Conservation (phyloP, 2,329 filamentous ascomycete species). For the Leptographium wingfieldii region DNA sequence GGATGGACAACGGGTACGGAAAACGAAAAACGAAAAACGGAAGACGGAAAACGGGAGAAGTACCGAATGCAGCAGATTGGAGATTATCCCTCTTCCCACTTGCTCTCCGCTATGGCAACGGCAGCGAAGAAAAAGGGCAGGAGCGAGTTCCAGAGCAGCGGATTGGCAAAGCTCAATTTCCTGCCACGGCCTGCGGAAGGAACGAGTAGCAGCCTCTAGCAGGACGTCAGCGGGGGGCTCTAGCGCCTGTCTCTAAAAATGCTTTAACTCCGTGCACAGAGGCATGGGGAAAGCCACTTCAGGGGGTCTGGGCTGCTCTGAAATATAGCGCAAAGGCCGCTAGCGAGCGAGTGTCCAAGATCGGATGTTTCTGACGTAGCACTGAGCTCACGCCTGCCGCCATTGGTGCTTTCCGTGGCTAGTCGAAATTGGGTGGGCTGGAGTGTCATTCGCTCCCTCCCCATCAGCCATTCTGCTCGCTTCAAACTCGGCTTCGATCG, state of each 20-base stretch:
- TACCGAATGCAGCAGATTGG: not conserved
- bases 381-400: not conserved
- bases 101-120: not conserved
- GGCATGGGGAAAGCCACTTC: not conserved
- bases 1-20: not conserved
- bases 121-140: not conserved
- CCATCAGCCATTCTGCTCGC: not conserved
- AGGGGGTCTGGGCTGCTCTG: conserved; percentile 2
- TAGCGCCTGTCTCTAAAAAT: not conserved
- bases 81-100: not conserved
- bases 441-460: not conserved
- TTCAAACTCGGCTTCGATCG: not conserved
- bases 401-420: not conserved
- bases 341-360: not conserved
- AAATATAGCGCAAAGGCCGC: conserved; percentile 1
- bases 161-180: conserved; percentile 1
- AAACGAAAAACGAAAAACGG: too few species aligned
- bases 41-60: too few species aligned
- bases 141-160: conserved; percentile 1
- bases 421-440: not conserved
- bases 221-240: not conserved
- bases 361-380: conserved; percentile 9
- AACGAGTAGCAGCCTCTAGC: not conserved
- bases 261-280: not conserved
- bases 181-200: not conserved